These are phyloP conservation scores for Astrothelium macrocarpum DNA, from an alignment of 495 filamentous ascomycete genomes.

Conservation along the genomic window DNA sequence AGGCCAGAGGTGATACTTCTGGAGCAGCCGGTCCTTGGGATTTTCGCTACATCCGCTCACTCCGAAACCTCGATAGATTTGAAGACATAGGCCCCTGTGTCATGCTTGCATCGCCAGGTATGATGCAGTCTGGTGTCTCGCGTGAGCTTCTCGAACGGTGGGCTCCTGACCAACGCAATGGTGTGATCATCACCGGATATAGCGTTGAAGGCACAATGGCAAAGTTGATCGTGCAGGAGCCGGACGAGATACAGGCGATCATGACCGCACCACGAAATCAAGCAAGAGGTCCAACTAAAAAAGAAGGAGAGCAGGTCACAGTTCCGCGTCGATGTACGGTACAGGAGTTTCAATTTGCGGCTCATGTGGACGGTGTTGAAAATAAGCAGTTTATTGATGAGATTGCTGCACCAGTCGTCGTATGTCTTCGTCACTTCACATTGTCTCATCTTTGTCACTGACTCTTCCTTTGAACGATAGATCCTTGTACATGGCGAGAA, in stretches of 20 bases:
- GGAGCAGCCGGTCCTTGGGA: conserved; percentile 80
- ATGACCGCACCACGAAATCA: conserved; percentile 47
- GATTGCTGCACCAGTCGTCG: conserved; percentile 79
- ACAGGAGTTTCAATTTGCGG: conserved; percentile 87
- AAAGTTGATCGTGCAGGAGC: conserved; percentile 84
- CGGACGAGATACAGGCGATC: conserved; percentile 82
- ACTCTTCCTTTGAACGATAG: conserved; percentile 32
- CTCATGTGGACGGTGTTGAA: conserved; percentile 92
- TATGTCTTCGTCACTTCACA: conserved; percentile 38
- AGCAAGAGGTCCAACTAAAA: conserved; percentile 36
- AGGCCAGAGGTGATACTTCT: conserved; percentile 57
- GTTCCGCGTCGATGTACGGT: conserved; percentile 86
- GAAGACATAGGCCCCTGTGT: conserved; percentile 94
- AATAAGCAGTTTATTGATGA: conserved; percentile 94
- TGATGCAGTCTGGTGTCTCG: conserved; percentile 92
- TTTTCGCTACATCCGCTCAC: conserved; percentile 78
- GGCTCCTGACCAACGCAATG: conserved; percentile 91
- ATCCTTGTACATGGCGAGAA: conserved; percentile 96
- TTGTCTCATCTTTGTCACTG: background rate
- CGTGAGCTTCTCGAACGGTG: conserved; percentile 86
- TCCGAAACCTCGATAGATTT: conserved; percentile 88
- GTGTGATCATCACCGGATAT: conserved; percentile 94
- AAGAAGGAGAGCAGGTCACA: conserved; percentile 65
- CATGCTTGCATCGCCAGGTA: conserved; percentile 94
- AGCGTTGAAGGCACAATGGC: conserved; percentile 98